Evolutionary conservation across 352 stramenopile genomes (phyloP), one percentile per base, ranked within the genome.

Genomic region (Saprolegnia parasitica): DNA sequence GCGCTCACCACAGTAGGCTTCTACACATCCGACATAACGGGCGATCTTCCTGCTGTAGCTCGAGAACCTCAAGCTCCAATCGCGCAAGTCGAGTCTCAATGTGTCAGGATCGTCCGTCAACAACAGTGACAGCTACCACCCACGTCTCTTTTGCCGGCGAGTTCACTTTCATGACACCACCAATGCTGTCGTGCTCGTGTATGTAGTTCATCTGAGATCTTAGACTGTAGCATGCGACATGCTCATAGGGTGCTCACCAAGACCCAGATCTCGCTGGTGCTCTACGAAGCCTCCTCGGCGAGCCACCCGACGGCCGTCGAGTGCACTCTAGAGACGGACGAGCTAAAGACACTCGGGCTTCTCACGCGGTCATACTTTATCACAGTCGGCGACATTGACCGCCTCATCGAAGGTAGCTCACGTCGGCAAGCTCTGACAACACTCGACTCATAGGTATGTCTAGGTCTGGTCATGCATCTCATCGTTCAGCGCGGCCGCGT

Each of bases 81-180:
- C 56, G 37, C 62, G 62, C 10, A 68, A 68, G 50, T 68, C 62
- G 29, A 68, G 62, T 58, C 35, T 68, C 18, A 57, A 45, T 32
- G 50, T 26, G n/a, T 29, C 47, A 2, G 24, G 24, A 5, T 55
- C 24, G 1, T 40, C 10, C 35, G 9, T 40, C 10, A 60, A 21
- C 35, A 39, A 65, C 0, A 56, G 18, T 0, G 62, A 68, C 26
- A 68, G 62, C 40, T 68, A 68, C 50, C 62, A 68, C 39, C 62
- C 62, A 20, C 46, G 62, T 5, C 62, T 68, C 21, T 68, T 68
- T 60, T 68, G 62, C 20, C 62, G 62, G 11, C 37, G 62, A 3
- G 62, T 68, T 1, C 56, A 40, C 35, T 68, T 68, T 58, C 46
- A 32, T 0, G 62, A 45, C 0, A 24, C 29, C 2, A 35, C 46